These are phyloP conservation scores for Ceratocystis papillata DNA, from an alignment of 2,329 filamentous ascomycete genomes.

Conservation along the genomic window DNA sequence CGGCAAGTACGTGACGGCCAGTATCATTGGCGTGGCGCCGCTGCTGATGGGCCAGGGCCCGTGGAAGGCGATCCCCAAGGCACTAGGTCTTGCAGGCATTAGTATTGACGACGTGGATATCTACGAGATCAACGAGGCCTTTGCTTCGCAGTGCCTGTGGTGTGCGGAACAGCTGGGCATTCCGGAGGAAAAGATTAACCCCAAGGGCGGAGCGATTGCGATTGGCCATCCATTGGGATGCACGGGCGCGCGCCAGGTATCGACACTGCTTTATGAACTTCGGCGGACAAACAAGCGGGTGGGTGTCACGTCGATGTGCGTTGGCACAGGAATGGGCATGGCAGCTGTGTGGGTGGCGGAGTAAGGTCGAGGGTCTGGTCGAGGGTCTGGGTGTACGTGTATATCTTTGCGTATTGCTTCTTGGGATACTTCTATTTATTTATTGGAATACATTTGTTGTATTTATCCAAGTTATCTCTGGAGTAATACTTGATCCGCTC, in stretches of 20 bases:
- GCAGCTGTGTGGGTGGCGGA: constrained; percentile 92
- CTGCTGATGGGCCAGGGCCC: constrained; percentile 94
- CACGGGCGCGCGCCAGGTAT: constrained; percentile 87
- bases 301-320: constrained; percentile 90
- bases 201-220: constrained; percentile 91
- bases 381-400: background rate
- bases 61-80: constrained; percentile 90
- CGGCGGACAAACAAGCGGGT: constrained; percentile 73
- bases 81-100: constrained; percentile 77
- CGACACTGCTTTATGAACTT: constrained; percentile 82
- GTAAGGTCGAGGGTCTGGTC: constrained; percentile 37
- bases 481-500: no score
- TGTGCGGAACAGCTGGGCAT: constrained; percentile 80
- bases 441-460: background rate
- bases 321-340: constrained; percentile 97
- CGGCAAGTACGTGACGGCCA: constrained; percentile 81
- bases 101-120: constrained; percentile 86
- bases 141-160: constrained; percentile 89
- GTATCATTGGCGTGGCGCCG: constrained; percentile 78
- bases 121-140: constrained; percentile 98
- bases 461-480: background rate
- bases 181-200: constrained; percentile 80
- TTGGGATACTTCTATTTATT: background rate
- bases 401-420: constrained; percentile 4
- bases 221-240: constrained; percentile 93